Evolutionary conservation across 116 monocot species (phyloP).

Genomic region (Iris pallida): DNA sequence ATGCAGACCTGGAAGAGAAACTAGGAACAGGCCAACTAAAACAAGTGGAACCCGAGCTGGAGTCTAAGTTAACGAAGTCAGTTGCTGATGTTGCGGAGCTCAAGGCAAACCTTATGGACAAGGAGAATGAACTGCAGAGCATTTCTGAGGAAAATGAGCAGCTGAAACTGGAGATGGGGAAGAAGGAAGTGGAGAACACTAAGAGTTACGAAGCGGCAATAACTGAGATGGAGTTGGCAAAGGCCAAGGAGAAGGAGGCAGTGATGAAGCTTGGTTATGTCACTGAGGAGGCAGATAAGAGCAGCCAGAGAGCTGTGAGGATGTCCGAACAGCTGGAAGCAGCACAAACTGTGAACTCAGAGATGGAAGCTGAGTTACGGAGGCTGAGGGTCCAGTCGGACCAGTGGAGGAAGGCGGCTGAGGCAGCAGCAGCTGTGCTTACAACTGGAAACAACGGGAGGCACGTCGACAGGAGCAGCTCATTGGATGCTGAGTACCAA

Average conservation of each 20-base stretch:
- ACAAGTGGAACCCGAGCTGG: constrained; percentile 6
- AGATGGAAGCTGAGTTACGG: constrained; percentile 75
- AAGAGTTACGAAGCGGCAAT: constrained; percentile 29
- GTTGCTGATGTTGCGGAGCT: constrained; percentile 43
- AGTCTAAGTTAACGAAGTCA: constrained; percentile 19
- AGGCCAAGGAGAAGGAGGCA: constrained; percentile 59
- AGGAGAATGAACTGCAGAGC: constrained; percentile 77
- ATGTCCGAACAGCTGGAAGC: constrained; percentile 64
- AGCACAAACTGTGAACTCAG: constrained; percentile 49
- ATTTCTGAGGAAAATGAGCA: constrained; percentile 61
- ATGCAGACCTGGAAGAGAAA: constrained; percentile 18
- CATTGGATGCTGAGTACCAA: constrained; percentile 49
- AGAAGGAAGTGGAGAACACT: constrained; percentile 26
- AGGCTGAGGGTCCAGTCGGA: constrained; percentile 78
- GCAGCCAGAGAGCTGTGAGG: constrained; percentile 32
- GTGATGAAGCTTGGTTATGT: constrained; percentile 39
- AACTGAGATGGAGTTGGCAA: constrained; percentile 65
- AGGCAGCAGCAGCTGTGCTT: constrained; percentile 76
- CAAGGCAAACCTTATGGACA: constrained; percentile 69
- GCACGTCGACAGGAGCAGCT: constrained; percentile 49
- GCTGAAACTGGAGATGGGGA: constrained; percentile 38
- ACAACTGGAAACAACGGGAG: constrained; percentile 42
- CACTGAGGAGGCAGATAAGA: constrained; percentile 65
- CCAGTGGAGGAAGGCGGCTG: constrained; percentile 98
- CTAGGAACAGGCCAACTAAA: constrained; percentile 3